Base-by-base conservation (phyloP, 2,329 filamentous ascomycete genomes). In the Diaporthe citriasiana region DNA sequence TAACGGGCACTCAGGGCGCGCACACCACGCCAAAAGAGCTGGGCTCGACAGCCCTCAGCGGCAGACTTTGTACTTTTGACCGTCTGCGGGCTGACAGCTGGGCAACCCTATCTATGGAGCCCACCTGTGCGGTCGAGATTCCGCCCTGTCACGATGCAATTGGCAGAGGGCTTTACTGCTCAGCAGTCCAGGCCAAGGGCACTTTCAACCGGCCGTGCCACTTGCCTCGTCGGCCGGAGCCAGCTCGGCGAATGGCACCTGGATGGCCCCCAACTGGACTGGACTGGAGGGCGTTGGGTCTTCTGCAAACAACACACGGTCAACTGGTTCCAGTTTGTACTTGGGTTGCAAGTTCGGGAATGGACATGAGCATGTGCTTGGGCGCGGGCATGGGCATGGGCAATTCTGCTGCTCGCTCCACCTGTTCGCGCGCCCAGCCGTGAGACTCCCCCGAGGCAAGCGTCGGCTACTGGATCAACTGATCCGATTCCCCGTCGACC, bases 361-460 rank as follows among this genome's bases (percentile, higher is more conserved):
- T 66, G 68, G 42, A 25, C 30, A 66, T 65, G 65, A 59, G 22
- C 71, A 75, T 59, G 70, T 65, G 47, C 70, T 42, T 40, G 70
- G 45, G 35, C 47, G 45, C n/a, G 42, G 70, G 42, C 33, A 33
- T 66, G 68, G 50, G 51, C 45, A 65, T 71, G 65, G 65, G 22
- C 57, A 70, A 35, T 38, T 50, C 68, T 40, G 63, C 47, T 68
- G 56, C 51, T 47, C 51, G 66, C 71, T 66, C 73, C 70, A 71
- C 73, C 71, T 55, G 73, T 75, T 75, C 73, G 70, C 66, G 73
- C 73, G 70, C n/a, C 65, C 50, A 42, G 35, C 65, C 71, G 73
- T 66, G 10, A 57, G 38, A 47, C 33, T 25, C 50, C 65, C 27
- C 57, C 57, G 66, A 73, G 66, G 65, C 57, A 75, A 75, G 71